A percentile compares a stretch with the other conserved stretches of the same genome.
phyloP scores from a whole-genome alignment of 192 early-diverging fungal species.

The Rhizophagus clarus region DNA sequence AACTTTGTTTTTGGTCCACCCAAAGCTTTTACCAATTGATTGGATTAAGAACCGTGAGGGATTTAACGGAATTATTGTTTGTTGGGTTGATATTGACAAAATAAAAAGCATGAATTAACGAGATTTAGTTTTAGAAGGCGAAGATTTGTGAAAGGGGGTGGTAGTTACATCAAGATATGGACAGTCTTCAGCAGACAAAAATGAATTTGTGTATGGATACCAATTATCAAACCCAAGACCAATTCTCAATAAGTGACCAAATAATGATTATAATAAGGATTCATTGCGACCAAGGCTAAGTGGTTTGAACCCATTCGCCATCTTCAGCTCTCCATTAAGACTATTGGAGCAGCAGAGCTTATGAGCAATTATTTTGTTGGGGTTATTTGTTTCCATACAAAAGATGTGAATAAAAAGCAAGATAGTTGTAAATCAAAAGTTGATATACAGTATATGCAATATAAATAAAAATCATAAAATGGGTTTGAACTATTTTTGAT shows the following conservation, averaged over 20 bases:
- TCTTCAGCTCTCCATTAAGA: conserved; percentile 3
- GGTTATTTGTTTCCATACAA: conserved; percentile 8
- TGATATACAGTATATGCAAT: too few relatives aligned
- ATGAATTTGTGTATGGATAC: conserved; percentile 12
- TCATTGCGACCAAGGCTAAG: neutral
- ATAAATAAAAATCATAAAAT: too few relatives aligned
- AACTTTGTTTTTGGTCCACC: neutral
- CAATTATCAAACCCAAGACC: neutral
- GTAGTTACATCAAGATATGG: neutral
- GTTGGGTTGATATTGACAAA: conserved; percentile 15
- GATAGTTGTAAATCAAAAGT: too few relatives aligned
- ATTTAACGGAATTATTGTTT: neutral
- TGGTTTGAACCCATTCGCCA: conserved; percentile 11
- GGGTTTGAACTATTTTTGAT: too few relatives aligned
- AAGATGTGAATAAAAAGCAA: too few relatives aligned
- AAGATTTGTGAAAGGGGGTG: neutral
- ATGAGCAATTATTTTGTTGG: conserved; percentile 17
- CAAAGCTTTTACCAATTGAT: conserved; percentile 3
- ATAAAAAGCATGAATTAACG: neutral
- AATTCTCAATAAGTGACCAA: neutral
- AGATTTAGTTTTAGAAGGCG: conserved; percentile 3
- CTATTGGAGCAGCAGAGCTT: neutral
- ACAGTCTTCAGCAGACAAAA: neutral
- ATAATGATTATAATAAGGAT: neutral
- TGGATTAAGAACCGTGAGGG: neutral